Percentiles rank a stretch among this genome's conserved stretches.
phyloP scores from a whole-genome alignment of 1,139 yeast species.

The Blastobotrys capitulatus region DNA sequence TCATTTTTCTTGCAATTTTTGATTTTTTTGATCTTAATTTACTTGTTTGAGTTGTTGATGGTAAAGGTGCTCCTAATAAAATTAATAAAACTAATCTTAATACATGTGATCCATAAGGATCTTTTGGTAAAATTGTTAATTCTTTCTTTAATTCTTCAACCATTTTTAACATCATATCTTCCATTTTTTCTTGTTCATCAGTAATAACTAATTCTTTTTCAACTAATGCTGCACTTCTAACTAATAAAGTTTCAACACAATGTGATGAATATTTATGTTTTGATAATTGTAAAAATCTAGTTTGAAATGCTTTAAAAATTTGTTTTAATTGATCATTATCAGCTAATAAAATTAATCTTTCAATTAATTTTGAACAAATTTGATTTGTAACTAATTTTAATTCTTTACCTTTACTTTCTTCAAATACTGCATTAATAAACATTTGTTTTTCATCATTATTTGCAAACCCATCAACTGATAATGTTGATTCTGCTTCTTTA shows the following conservation, averaged over 20 bases:
- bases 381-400: slow-evolving; percentile 90
- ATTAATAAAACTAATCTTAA: slow-evolving; percentile 66
- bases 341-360: slow-evolving; percentile 69
- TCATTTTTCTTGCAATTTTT: slow-evolving; percentile 88
- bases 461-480: slow-evolving; percentile 76
- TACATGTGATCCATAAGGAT: slow-evolving; percentile 86
- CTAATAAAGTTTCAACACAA: slow-evolving; percentile 80
- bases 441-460: slow-evolving; percentile 65
- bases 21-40: slow-evolving; percentile 80
- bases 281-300: slow-evolving; percentile 69
- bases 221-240: slow-evolving; percentile 66
- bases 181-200: slow-evolving; percentile 40
- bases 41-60: slow-evolving; percentile 73
- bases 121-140: slow-evolving; percentile 53
- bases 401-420: slow-evolving; percentile 87
- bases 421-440: slow-evolving; percentile 71
- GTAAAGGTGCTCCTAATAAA: slow-evolving; percentile 71
- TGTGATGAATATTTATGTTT: slow-evolving; percentile 92
- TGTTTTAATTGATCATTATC: slow-evolving; percentile 56
- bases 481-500: slow-evolving; percentile 83
- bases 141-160: slow-evolving; percentile 62
- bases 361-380: slow-evolving; percentile 88
- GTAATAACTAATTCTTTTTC: slow-evolving; percentile 58
- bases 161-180: slow-evolving; percentile 57
- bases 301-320: slow-evolving; percentile 61